Base-by-base conservation (phyloP, 148 eudicot species). In the Silene uniflora region DNA sequence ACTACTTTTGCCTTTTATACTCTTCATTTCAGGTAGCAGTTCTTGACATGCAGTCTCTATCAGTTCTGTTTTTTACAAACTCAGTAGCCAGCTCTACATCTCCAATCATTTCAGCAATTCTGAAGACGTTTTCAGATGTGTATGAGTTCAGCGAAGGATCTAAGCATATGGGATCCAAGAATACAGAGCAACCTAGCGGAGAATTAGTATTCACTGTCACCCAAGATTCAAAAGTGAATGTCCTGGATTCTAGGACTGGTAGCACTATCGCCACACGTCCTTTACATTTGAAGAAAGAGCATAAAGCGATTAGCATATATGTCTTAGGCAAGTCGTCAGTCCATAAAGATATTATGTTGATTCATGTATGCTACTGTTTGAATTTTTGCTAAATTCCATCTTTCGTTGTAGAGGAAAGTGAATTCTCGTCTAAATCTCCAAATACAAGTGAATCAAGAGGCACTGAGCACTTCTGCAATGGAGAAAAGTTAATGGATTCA, bases 301-400 rank as follows among this genome's bases (percentile, higher is more conserved):
- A 85, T 69, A 79, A 80, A 69, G 89, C 91, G 49, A 79, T 91
- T 77, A 84, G 88, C 76, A 78, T 91, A 88, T 81, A 87, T 81
- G 84, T 91, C 71, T 78, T 91, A 87, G 93, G 97, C 87, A 88
- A 87, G 91, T 85, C 81, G 49, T 62, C 76, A 49, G 11, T 77
- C 68, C 60, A 39, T 67, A 69, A 65, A 67, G 19, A 67, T 49
- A 72, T 55, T 42, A 22, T 17, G 13, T 17, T 67, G 25, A 18
- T 56, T 73, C n/a, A 35, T 46, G 62, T 21, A 13, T 72, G 52
- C 21, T 72, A n/a, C 1, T 72, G 14, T 71, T 71, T 67, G 19
- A 46, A 47, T 35, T n/a, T 67, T 73, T 55, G 73, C 52, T 52
- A 77, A 81, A 67, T 47, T 22, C 69, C 19, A 35, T 77, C 67